These are phyloP conservation scores for Byssoonygena ceratinophila DNA, from an alignment of 2,329 filamentous ascomycete species.

Conservation along the genomic window DNA sequence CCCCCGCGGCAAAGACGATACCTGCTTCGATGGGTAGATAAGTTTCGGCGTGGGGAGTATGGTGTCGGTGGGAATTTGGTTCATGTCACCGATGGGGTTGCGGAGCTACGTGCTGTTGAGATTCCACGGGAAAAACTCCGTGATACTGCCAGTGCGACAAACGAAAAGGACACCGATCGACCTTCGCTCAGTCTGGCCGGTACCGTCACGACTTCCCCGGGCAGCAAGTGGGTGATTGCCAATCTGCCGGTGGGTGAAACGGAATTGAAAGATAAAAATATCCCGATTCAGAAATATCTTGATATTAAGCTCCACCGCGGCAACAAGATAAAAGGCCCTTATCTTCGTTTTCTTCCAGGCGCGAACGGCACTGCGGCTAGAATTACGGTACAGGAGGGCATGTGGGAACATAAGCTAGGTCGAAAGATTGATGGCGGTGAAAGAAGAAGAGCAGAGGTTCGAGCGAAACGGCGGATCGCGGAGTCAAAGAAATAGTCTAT, in stretches of 20 bases:
- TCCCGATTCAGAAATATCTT: slow-evolving; percentile 45
- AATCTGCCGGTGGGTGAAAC: slow-evolving; percentile 48
- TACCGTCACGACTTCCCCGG: slow-evolving; percentile 42
- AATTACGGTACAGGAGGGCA: slow-evolving; percentile 66
- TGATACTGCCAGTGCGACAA: slow-evolving; percentile 10
- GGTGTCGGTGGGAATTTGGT: slow-evolving; percentile 75
- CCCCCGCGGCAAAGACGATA: slow-evolving; percentile 73
- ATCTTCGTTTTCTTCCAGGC: slow-evolving; percentile 57
- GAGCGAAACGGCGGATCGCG: slow-evolving; percentile 71
- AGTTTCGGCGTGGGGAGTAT: slow-evolving; percentile 65
- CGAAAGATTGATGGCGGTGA: slow-evolving; percentile 95
- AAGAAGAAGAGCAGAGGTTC: slow-evolving; percentile 71
- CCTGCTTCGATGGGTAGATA: slow-evolving; percentile 75
- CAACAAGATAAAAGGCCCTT: slow-evolving; percentile 63
- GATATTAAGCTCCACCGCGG: slow-evolving; percentile 60
- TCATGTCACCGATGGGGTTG: slow-evolving; percentile 55
- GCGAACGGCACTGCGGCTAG: slow-evolving; percentile 49
- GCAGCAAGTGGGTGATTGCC: slow-evolving; percentile 49
- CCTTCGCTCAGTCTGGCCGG: slow-evolving; percentile 18
- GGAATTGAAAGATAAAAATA: slow-evolving; percentile 41
- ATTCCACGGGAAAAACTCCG: slow-evolving; percentile 33
- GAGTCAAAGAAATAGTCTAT: slow-evolving; percentile 40
- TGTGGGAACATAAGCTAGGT: slow-evolving; percentile 84
- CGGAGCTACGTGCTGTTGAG: slow-evolving; percentile 49
- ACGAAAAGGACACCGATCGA: background rate